Evolutionary conservation across 176 grass and related monocot species (phyloP).

Genomic region (Chrysopogon serrulatus): DNA sequence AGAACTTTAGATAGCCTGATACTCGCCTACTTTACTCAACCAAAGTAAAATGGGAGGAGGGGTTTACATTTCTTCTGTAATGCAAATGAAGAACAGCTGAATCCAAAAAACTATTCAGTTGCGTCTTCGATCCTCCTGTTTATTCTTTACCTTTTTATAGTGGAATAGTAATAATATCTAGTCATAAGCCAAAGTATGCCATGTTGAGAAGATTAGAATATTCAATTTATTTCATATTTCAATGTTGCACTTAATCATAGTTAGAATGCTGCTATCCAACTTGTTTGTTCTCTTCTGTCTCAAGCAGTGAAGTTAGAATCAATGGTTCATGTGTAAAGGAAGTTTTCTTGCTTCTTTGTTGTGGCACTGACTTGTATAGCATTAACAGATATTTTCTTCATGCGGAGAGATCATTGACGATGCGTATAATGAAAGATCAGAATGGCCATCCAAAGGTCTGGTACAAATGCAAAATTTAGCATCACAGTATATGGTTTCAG

Average conservation of each 20-base stretch:
- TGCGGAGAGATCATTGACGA: constrained; percentile 62
- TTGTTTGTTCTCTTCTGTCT: background rate
- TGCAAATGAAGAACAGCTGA: background rate
- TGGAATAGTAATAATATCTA: background rate
- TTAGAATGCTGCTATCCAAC: background rate
- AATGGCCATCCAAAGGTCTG: constrained; percentile 67
- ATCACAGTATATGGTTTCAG: constrained; percentile 8
- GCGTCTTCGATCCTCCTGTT: background rate
- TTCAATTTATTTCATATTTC: background rate
- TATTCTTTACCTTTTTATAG: background rate
- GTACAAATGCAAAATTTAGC: background rate
- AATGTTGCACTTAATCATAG: background rate
- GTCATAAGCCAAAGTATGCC: background rate
- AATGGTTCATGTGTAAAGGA: background rate
- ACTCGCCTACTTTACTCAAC: background rate
- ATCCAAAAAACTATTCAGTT: background rate
- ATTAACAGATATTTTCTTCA: constrained; percentile 76
- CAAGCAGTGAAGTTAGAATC: background rate
- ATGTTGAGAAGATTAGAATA: background rate
- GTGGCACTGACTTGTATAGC: background rate
- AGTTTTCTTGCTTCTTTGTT: background rate
- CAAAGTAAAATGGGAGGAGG: too few relatives aligned
- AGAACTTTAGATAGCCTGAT: background rate
- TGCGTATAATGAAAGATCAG: constrained; percentile 67
- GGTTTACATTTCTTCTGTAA: constrained; percentile 1